Evolutionary conservation across 352 stramenopile species (phyloP).

Genomic region (Thraustochytrium striatum): DNA sequence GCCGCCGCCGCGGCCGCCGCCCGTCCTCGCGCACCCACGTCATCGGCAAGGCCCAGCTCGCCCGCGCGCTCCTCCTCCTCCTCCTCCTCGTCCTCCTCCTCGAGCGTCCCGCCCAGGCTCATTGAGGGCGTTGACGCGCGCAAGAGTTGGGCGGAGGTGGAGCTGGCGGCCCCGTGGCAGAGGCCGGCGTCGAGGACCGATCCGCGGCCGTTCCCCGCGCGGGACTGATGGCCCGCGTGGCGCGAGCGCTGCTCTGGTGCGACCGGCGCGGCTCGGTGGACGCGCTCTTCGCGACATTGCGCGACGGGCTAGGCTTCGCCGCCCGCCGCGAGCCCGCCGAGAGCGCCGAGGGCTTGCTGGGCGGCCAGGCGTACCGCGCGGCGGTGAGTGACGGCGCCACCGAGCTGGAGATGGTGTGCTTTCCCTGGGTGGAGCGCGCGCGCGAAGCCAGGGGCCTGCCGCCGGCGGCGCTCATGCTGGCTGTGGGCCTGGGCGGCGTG

Average conservation of each 20-base stretch:
- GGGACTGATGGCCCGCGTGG: background rate
- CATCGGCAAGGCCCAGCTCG: too few relatives aligned
- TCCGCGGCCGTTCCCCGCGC: too few relatives aligned
- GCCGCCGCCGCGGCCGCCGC: too few relatives aligned
- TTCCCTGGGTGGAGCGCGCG: background rate
- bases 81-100: too few relatives aligned
- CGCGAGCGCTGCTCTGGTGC: conserved; percentile 31
- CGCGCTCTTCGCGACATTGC: background rate
- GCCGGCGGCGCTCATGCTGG: background rate
- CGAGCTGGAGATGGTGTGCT: background rate
- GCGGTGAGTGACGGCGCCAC: conserved; percentile 1
- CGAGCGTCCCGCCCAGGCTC: too few relatives aligned
- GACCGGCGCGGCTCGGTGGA: conserved; percentile 11
- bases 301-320: background rate
- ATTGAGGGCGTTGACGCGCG: too few relatives aligned
- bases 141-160: too few relatives aligned
- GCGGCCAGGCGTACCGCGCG: background rate
- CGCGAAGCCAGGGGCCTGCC: background rate
- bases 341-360: background rate
- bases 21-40: too few relatives aligned
- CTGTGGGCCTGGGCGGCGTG: background rate
- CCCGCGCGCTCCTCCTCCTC: too few relatives aligned
- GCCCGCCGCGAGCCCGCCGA: background rate
- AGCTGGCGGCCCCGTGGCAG: too few relatives aligned
- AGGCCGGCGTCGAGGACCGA: too few relatives aligned